Conservation (phyloP, 2,329 filamentous ascomycete genomes). For the Colletotrichum tofieldiae region DNA sequence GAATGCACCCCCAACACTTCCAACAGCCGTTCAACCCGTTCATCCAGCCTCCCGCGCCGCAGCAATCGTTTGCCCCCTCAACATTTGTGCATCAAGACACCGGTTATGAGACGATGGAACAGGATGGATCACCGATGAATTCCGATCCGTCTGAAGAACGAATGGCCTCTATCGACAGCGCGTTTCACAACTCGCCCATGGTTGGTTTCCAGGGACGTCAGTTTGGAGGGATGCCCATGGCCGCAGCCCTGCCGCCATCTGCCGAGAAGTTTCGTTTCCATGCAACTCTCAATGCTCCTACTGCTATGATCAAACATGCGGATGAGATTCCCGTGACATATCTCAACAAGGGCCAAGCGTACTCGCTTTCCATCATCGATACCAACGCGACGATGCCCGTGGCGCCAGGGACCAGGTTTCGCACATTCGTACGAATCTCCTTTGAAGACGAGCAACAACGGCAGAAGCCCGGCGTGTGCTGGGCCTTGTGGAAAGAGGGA, state of each 20-base stretch:
- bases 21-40: constrained; percentile 81
- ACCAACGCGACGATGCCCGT: constrained; percentile 75
- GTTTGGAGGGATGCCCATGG: constrained; percentile 62
- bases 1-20: constrained; percentile 72
- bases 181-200: constrained; percentile 74
- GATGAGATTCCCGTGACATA: constrained; percentile 98
- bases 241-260: constrained; percentile 64
- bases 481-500: constrained; percentile 95
- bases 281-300: constrained; percentile 91
- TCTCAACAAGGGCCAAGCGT: constrained; percentile 96
- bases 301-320: constrained; percentile 92
- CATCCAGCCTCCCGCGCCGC: constrained; percentile 70
- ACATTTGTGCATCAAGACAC: constrained; percentile 86
- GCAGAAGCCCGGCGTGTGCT: constrained; percentile 84
- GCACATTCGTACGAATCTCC: constrained; percentile 94
- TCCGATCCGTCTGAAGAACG: constrained; percentile 66
- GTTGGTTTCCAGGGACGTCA: constrained; percentile 70
- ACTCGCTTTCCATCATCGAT: constrained; percentile 88
- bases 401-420: constrained; percentile 78
- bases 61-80: constrained; percentile 80
- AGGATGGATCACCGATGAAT: constrained; percentile 79
- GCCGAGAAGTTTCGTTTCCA: constrained; percentile 89
- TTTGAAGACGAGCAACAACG: constrained; percentile 97
- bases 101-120: constrained; percentile 84
- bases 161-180: constrained; percentile 71